Evolutionary conservation across 2,329 filamentous ascomycete genomes (phyloP).

Genomic region (Cucurbitaria berberidis): DNA sequence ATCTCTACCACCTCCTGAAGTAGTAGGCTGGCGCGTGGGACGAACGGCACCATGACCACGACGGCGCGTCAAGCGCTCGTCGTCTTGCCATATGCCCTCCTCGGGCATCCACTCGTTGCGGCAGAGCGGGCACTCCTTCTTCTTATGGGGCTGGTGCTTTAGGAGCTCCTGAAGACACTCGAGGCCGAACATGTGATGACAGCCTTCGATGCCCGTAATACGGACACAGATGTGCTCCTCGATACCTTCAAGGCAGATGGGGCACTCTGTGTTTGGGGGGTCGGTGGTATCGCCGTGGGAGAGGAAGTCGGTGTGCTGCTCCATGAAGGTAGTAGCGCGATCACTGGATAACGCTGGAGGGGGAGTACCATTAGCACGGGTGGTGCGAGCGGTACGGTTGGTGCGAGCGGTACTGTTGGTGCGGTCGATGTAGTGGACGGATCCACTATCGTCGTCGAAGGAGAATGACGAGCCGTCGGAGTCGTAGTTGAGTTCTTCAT

Average conservation of each 20-base stretch:
- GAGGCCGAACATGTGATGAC: slow-evolving; percentile 24
- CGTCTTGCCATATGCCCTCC: background rate
- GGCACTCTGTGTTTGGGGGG: slow-evolving; percentile 11
- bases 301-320: slow-evolving; percentile 5
- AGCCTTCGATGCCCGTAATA: slow-evolving; percentile 15
- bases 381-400: too few relatives aligned
- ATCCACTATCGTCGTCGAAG: too few relatives aligned
- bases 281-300: background rate
- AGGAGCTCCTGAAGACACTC: slow-evolving; percentile 20
- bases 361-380: too few relatives aligned
- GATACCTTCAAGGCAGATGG: slow-evolving; percentile 16
- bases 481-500: too few relatives aligned
- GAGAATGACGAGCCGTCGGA: too few relatives aligned
- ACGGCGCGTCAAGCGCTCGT: too few relatives aligned
- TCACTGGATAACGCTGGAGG: background rate
- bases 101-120: slow-evolving; percentile 19
- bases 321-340: slow-evolving; percentile 2
- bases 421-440: too few relatives aligned
- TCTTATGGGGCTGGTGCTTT: background rate
- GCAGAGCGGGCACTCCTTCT: slow-evolving; percentile 27
- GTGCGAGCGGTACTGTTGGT: too few relatives aligned
- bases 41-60: too few relatives aligned
- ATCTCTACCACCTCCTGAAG: too few relatives aligned
- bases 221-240: slow-evolving; percentile 13
- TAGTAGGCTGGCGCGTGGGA: too few relatives aligned